Base-by-base conservation (phyloP, 306 rosid genomes). In the Alnus rubra region DNA sequence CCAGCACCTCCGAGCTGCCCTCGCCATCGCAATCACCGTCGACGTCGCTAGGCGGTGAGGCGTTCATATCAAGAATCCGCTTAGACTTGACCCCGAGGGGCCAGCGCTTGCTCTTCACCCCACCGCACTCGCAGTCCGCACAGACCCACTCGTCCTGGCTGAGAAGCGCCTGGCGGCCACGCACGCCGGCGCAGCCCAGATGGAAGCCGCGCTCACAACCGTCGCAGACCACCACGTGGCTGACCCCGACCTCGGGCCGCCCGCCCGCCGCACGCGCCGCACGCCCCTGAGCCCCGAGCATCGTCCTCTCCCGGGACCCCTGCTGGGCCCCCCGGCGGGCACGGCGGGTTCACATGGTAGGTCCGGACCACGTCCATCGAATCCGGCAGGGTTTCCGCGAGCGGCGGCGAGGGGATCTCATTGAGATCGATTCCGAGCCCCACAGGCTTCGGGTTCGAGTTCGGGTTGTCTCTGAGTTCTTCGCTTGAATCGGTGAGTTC, bases 161-260 rank as follows among this genome's bases (percentile, higher is more conserved):
- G 53, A 87, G 54, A 1, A 88, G 50, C 1, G 81, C 87, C 73
- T 87, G 92, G 1, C 85, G 86, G 7, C 92, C 93, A 28, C 91
- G 90, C 88, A 89, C 84, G 78, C 97, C 94, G 7, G 91, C 88
- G 82, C 99, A 96, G 28, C 84, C 76, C 75, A 91, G 75, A 76
- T 96, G 99, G 77, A 85, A 93, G 9, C 91, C 90, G 23, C 96
- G 91, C 93, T 96, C 99, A 73, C 99, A 96, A 10, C 93, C 96
- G 74, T 96, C 99, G n/a, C 99, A 96, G n/a, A 96, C 97, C 0
- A 96, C 87, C 7, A 86, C 92, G 18, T 76, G 86, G 9, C 87
- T 14, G 11, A 2, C 87, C 18, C 78, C 73, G 33, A 75, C 89
- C 87, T 63, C 96, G 42, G 81, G 89, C 74, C 83, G 84, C 1